Evolutionary conservation across 768 basidiomycete species (phyloP), one percentile per base, ranked within the genome.

Genomic region (Psilocybe subaeruginosa): DNA sequence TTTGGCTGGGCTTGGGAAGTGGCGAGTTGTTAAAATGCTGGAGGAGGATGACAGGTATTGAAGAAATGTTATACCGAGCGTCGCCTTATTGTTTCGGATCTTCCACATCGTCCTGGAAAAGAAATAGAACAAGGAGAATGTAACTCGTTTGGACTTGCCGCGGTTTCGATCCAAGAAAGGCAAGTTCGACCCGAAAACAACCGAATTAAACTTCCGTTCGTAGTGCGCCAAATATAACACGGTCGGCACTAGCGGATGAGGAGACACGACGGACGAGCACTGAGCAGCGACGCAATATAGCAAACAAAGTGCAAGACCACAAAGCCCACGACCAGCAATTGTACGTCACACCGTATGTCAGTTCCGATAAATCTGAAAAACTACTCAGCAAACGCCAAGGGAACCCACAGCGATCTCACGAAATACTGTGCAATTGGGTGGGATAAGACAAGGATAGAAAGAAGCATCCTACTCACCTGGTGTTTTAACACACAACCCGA

Each of bases 401-500:
- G 19, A 8, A 53, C 30, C 49, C 27, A 35, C 47, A 23, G 19
- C 23, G 7, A 30, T 17, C 31, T 23, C 51, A 53, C 33, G 51
- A 35, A 37, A 8, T 12, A 35, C 14, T 35, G 30, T 33, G 17
- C 9, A 14, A 9, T 31, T 27, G 4, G 30, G 29, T 51, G 51
- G 51, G n/a, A 51, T 37, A 53, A 27, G 49, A 51, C 29, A 51
- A 51, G 23, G 49, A 51, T 51, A 51, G 49, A 51, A 51, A 53
- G 51, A 53, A 35, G 51, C 51, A 8, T 4, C 9, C 29, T 33
- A 37, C 51, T 17, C 19, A 53, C 51, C 51, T 35, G 16, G 33
- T 19, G 33, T 12, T 53, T 31, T n/a, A 19, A 8, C 51, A 53
- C 51, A 17, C 51, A 12, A 35, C 33, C 50, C 12, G 31, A 37